Evolutionary conservation across 257 asterid species (phyloP).

Genomic region (Striga asiatica): DNA sequence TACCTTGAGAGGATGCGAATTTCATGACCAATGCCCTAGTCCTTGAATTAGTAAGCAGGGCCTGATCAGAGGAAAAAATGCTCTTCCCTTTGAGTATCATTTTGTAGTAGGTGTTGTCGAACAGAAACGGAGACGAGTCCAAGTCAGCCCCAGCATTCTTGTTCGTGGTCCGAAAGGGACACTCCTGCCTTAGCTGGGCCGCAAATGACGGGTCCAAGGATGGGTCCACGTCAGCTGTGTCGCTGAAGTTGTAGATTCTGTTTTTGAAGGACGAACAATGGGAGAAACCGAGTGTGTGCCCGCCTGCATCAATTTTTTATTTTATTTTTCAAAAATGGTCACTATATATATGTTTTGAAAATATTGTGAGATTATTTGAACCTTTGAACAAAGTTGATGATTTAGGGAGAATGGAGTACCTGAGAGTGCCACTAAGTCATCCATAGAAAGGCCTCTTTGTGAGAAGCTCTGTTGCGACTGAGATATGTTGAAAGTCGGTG

Average conservation of each 20-base stretch:
- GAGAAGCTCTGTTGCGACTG: conserved; percentile 65
- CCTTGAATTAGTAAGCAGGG: conserved; percentile 33
- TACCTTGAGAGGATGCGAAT: conserved; percentile 43
- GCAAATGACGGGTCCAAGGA: conserved; percentile 51
- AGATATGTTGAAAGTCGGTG: conserved; percentile 64
- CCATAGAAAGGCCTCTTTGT: conserved; percentile 63
- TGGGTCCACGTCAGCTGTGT: conserved; percentile 40
- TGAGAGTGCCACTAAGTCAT: conserved; percentile 71
- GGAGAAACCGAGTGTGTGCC: conserved; percentile 85
- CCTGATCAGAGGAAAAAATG: conserved; percentile 69
- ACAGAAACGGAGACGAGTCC: conserved; percentile 51
- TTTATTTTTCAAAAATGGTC: neutral
- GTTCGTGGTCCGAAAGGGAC: conserved; percentile 58
- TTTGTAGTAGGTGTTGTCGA: conserved; percentile 69
- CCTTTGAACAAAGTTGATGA: too few relatives aligned
- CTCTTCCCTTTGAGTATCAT: conserved; percentile 57
- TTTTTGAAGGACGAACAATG: conserved; percentile 84
- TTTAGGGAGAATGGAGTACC: too few relatives aligned
- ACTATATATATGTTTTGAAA: too few relatives aligned
- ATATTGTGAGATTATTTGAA: too few relatives aligned
- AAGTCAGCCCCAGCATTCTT: conserved; percentile 51
- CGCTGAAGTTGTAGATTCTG: conserved; percentile 65
- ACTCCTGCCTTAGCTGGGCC: conserved; percentile 31
- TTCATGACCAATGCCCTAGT: conserved; percentile 48
- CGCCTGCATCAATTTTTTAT: conserved; percentile 35